Conservation (phyloP, 2,329 filamentous ascomycete species). For the Paraphaeosphaeria sporulosa region DNA sequence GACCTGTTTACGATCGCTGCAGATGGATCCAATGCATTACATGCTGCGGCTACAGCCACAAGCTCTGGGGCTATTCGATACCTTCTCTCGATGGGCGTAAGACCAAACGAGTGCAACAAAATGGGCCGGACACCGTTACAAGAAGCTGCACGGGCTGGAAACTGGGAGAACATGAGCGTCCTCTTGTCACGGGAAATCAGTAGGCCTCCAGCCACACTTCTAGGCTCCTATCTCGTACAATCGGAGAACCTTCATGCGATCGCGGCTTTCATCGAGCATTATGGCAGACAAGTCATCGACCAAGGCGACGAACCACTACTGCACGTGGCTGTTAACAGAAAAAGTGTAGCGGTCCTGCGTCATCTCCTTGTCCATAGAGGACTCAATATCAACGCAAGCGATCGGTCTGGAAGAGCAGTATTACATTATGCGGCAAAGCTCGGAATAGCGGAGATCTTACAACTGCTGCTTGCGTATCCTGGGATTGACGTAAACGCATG, state of each 20-base stretch:
- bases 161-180: background rate
- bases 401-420: background rate
- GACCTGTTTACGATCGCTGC: conserved; percentile 10
- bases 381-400: background rate
- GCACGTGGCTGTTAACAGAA: background rate
- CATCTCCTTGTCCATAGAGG: background rate
- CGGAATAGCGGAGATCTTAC: background rate
- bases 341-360: background rate
- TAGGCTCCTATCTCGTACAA: background rate
- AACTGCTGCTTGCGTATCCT: background rate
- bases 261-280: background rate
- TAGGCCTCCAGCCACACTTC: no score
- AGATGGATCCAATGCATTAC: conserved; percentile 23
- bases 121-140: conserved; percentile 13
- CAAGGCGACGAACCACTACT: background rate
- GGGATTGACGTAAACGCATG: conserved; percentile 2
- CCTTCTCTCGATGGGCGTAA: conserved; percentile 14
- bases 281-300: background rate
- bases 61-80: background rate
- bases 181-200: background rate
- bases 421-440: conserved; percentile 6
- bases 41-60: conserved; percentile 25
- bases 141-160: conserved; percentile 15
- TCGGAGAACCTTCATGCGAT: background rate
- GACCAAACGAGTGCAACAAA: background rate